Percentiles rank a stretch among this genome's conserved stretches.
These are phyloP conservation scores for Astragalus membranaceus DNA, from an alignment of 306 rosid species.

Conservation along the genomic window DNA sequence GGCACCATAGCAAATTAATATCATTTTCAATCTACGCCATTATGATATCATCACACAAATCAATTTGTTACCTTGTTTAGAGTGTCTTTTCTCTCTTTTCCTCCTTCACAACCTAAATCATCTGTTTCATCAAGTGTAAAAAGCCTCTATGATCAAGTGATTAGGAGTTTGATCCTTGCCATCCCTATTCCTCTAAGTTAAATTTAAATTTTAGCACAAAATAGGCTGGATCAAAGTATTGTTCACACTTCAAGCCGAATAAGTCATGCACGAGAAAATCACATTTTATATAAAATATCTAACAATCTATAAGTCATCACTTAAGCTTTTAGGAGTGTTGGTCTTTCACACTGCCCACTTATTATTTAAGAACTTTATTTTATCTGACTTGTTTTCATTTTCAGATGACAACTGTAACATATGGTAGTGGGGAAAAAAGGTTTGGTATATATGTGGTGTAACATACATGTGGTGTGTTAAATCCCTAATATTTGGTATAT, in stretches of 20 bases:
- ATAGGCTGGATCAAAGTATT: background rate
- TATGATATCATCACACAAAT: too few species aligned
- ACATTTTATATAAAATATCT: background rate
- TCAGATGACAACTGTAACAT: background rate
- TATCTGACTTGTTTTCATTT: background rate
- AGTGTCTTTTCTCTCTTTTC: background rate
- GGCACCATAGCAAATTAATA: too few species aligned
- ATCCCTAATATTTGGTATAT: conserved; percentile 1
- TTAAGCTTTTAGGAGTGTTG: background rate
- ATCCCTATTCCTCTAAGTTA: background rate
- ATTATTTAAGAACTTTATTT: background rate
- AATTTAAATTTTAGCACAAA: background rate
- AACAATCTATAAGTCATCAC: background rate
- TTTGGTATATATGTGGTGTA: too few species aligned
- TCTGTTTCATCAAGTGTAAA: background rate
- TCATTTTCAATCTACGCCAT: too few species aligned
- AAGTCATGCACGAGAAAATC: too few species aligned
- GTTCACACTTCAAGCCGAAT: too few species aligned
- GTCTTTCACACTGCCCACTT: background rate
- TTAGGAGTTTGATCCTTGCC: background rate
- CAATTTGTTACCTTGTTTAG: background rate
- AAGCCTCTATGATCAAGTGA: background rate
- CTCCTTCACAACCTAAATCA: background rate
- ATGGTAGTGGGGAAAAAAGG: background rate
- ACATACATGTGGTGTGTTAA: background rate